Evolutionary conservation across 495 filamentous ascomycete genomes (phyloP).

Genomic region (Arthonia radiata): DNA sequence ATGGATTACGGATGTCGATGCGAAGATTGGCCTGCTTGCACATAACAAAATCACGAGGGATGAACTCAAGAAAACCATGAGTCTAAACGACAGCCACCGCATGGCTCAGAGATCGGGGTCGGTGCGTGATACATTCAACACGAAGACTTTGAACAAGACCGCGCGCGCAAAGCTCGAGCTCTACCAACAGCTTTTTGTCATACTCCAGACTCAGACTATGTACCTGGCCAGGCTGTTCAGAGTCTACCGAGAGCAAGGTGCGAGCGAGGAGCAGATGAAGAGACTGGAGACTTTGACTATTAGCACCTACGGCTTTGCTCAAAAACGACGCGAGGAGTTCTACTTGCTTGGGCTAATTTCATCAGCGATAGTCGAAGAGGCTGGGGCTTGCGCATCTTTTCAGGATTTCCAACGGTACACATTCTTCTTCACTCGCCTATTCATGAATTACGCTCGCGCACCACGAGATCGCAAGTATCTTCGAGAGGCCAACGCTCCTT

Average conservation of each 20-base stretch:
- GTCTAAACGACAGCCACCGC: too few species aligned
- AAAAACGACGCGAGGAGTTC: constrained; percentile 90
- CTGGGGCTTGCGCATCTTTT: constrained; percentile 44
- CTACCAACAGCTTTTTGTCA: constrained; percentile 95
- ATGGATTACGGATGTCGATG: constrained; percentile 92
- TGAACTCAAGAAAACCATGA: too few species aligned
- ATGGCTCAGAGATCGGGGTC: too few species aligned
- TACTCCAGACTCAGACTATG: constrained; percentile 86
- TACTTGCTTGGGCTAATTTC: constrained; percentile 79
- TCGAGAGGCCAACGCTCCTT: constrained; percentile 52
- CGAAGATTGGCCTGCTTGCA: constrained; percentile 93
- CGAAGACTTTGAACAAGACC: constrained; percentile 92
- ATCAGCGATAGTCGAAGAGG: constrained; percentile 62
- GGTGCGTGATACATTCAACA: constrained; percentile 78
- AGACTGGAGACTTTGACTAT: constrained; percentile 81
- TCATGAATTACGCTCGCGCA: constrained; percentile 71
- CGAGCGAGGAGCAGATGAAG: constrained; percentile 77
- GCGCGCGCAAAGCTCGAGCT: constrained; percentile 83
- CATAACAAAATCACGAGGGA: constrained; percentile 99
- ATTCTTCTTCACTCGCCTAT: constrained; percentile 77
- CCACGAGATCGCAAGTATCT: constrained; percentile 83
- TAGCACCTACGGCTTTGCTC: constrained; percentile 90
- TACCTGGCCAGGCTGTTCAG: constrained; percentile 79
- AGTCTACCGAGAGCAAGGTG: constrained; percentile 58
- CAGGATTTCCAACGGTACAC: constrained; percentile 74